Percentiles rank a stretch among this genome's conserved stretches.
phyloP scores from a whole-genome alignment of 2,329 filamentous ascomycete species.

The Magnaporthiopsis incrustans region DNA sequence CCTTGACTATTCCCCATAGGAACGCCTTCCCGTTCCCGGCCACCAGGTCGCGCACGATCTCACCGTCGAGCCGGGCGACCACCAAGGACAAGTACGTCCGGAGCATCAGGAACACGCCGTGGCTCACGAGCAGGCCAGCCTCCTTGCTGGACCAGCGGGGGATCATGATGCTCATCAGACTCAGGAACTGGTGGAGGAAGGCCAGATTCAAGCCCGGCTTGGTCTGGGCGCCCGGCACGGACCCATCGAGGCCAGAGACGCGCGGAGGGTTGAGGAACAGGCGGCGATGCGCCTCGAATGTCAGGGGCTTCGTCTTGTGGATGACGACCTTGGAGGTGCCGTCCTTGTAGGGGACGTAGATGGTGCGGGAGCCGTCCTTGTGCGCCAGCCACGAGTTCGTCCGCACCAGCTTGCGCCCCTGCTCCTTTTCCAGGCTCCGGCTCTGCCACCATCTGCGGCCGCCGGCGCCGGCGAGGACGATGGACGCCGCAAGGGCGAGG shows the following conservation, averaged over 20 bases:
- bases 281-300: conserved; percentile 91
- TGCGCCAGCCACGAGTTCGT: conserved; percentile 89
- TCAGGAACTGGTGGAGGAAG: conserved; percentile 94
- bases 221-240: conserved; percentile 78
- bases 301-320: conserved; percentile 79
- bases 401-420: conserved; percentile 72
- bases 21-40: conserved; percentile 86
- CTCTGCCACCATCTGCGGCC: conserved; percentile 69
- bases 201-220: conserved; percentile 93
- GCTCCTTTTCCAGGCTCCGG: conserved; percentile 68
- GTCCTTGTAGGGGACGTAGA: conserved; percentile 89
- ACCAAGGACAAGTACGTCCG: conserved; percentile 90
- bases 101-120: conserved; percentile 82
- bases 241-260: conserved; percentile 68
- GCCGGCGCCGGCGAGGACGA: conserved; percentile 72
- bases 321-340: conserved; percentile 87
- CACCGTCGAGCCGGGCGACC: conserved; percentile 86
- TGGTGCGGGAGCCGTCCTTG: conserved; percentile 89
- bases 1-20: conserved; percentile 78
- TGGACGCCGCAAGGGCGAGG: conserved; percentile 65
- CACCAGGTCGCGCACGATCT: conserved; percentile 94
- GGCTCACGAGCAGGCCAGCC: conserved; percentile 79
- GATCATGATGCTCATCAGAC: conserved; percentile 94
- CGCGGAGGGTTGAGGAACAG: conserved; percentile 88
- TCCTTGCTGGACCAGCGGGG: conserved; percentile 94